A percentile compares a stretch with the other conserved stretches of the same genome.
Evolutionary conservation across 176 grass and related monocot genomes (phyloP).

Genomic region (Elaeis guineensis): DNA sequence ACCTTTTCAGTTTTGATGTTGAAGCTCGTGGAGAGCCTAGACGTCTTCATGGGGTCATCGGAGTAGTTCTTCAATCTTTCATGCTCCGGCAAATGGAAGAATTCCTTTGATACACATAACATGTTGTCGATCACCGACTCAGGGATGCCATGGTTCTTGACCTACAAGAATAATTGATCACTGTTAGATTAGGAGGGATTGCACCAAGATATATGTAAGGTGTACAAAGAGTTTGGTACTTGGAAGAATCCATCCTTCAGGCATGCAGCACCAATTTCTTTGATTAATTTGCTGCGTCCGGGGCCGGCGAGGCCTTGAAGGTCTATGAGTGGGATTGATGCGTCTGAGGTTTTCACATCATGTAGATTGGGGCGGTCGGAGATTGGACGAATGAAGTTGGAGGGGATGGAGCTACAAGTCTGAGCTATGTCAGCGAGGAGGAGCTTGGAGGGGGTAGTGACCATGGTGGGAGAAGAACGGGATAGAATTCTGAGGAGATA

Average conservation of each 20-base stretch:
- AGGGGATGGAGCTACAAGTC: conserved; percentile 27
- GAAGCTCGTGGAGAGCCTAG: conserved; percentile 83
- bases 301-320: conserved; percentile 33
- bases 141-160: conserved; percentile 73
- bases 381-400: conserved; percentile 41
- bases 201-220: not conserved
- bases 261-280: conserved; percentile 57
- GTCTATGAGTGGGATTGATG: conserved; percentile 58
- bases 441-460: conserved; percentile 13
- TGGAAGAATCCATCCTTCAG: conserved; percentile 67
- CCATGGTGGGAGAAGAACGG: conserved; percentile 11
- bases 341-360: conserved; percentile 27
- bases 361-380: conserved; percentile 61
- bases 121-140: conserved; percentile 39
- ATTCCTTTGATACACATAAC: conserved; percentile 57
- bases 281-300: conserved; percentile 27
- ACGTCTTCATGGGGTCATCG: conserved; percentile 71
- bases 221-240: conserved; percentile 20
- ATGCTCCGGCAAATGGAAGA: conserved; percentile 84
- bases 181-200: not conserved
- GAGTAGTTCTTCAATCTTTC: conserved; percentile 94
- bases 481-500: too few relatives aligned
- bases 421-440: conserved; percentile 36
- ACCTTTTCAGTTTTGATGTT: conserved; percentile 84
- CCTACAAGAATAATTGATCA: conserved; percentile 12